Conservation (phyloP, 495 filamentous ascomycete species). For the Xylaria scruposa region DNA sequence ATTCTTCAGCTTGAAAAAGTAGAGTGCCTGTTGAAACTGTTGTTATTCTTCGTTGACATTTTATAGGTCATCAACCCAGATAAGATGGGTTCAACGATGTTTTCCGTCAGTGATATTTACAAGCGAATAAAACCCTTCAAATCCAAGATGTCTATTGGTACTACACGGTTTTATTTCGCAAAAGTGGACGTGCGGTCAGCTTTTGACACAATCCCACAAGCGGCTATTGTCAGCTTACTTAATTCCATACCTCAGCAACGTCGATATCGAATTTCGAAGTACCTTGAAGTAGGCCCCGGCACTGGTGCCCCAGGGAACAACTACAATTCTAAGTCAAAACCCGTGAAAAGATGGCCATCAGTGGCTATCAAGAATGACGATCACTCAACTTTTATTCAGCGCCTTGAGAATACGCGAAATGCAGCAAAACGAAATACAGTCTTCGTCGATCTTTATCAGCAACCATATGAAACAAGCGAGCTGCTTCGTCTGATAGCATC, state of each 20-base stretch:
- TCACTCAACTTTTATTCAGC: constrained; percentile 59
- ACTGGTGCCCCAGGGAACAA: constrained; percentile 33
- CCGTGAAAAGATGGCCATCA: constrained; percentile 69
- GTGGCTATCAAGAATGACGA: constrained; percentile 61
- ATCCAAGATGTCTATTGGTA: constrained; percentile 42
- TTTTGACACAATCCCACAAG: constrained; percentile 94
- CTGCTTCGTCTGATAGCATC: constrained; percentile 74
- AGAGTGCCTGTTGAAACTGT: constrained; percentile 18
- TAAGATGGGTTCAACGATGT: constrained; percentile 75
- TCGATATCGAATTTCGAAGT: constrained; percentile 74
- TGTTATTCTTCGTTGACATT: constrained; percentile 14
- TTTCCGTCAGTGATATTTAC: constrained; percentile 84
- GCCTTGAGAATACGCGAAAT: constrained; percentile 56
- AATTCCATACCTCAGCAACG: constrained; percentile 66
- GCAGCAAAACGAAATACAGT: constrained; percentile 67
- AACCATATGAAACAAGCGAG: constrained; percentile 58
- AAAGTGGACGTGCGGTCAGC: constrained; percentile 92
- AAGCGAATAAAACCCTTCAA: constrained; percentile 75
- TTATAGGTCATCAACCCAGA: constrained; percentile 59
- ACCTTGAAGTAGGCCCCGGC: constrained; percentile 70
- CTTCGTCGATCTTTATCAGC: constrained; percentile 71
- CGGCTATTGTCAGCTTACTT: constrained; percentile 70
- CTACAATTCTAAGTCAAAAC: constrained; percentile 46
- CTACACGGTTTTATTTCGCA: constrained; percentile 69
- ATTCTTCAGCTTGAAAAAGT: constrained; percentile 81